A percentile compares a stretch with the other conserved stretches of the same genome.
Evolutionary conservation across 148 eudicot genomes (phyloP).

Genomic region (Oxyria digyna): DNA sequence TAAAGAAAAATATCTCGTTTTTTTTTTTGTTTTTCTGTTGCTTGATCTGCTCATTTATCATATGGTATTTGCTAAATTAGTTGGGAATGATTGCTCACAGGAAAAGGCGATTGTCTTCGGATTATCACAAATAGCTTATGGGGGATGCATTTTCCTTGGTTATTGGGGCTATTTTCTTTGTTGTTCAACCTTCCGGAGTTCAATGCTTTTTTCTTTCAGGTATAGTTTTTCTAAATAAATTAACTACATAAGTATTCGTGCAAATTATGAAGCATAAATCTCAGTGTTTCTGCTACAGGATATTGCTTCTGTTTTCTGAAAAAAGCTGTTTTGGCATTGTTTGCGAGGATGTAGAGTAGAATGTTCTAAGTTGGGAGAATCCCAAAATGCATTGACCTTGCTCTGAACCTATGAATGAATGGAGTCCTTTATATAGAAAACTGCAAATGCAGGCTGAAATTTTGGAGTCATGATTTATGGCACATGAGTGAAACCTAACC

Average conservation of each 20-base stretch:
- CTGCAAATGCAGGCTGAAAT: neutral
- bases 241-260: neutral
- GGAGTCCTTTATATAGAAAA: neutral
- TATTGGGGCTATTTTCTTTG: constrained; percentile 89
- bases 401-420: neutral
- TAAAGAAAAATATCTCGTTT: neutral
- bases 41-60: neutral
- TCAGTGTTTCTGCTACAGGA: neutral
- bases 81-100: constrained; percentile 31
- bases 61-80: neutral
- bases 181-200: constrained; percentile 26
- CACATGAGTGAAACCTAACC: too few species aligned
- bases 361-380: neutral
- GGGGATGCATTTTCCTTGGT: constrained; percentile 66
- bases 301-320: neutral
- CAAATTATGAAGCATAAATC: neutral
- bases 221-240: constrained; percentile 10
- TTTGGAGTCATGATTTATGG: neutral
- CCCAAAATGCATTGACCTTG: neutral
- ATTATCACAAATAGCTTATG: constrained; percentile 77
- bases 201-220: constrained; percentile 83
- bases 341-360: neutral
- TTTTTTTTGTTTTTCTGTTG: neutral
- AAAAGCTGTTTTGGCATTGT: constrained; percentile 1
- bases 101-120: constrained; percentile 77